A percentile compares a stretch with the other conserved stretches of the same genome.
Conservation (phyloP, 495 filamentous ascomycete genomes). For the Aspergillus bertholletiae region DNA sequence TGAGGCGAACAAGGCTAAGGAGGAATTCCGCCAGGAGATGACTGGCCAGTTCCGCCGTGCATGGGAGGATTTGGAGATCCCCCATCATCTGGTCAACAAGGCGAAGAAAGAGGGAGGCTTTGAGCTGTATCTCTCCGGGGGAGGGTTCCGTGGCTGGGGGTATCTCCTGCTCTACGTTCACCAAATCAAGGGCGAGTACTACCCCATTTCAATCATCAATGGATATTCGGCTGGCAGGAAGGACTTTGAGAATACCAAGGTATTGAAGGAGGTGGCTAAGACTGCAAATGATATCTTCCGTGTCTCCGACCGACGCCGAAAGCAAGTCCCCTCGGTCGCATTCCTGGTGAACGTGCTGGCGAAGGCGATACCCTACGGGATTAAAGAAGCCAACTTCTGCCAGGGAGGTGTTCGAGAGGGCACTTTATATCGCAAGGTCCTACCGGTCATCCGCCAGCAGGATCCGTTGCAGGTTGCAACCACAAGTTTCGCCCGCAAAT, state of each 20-base stretch:
- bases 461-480: constrained; percentile 64
- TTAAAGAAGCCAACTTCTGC: constrained; percentile 75
- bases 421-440: constrained; percentile 60
- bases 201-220: constrained; percentile 83
- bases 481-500: constrained; percentile 43
- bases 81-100: constrained; percentile 45
- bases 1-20: constrained; percentile 25
- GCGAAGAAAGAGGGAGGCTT: constrained; percentile 50
- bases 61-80: constrained; percentile 54
- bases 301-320: constrained; percentile 74
- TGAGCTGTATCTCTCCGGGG: constrained; percentile 77
- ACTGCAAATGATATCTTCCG: constrained; percentile 61
- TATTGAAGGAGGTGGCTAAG: constrained; percentile 50
- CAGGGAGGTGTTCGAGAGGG: constrained; percentile 86
- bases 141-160: constrained; percentile 88
- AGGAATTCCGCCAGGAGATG: constrained; percentile 54
- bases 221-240: constrained; percentile 64
- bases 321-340: constrained; percentile 80
- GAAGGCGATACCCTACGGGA: constrained; percentile 59
- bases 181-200: constrained; percentile 61
- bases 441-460: constrained; percentile 56
- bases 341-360: constrained; percentile 71
- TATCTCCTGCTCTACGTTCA: constrained; percentile 67
- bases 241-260: constrained; percentile 58
- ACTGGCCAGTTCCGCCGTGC: constrained; percentile 56